phyloP scores from a whole-genome alignment of 306 rosid species.

The Macrotyloma uniflorum region DNA sequence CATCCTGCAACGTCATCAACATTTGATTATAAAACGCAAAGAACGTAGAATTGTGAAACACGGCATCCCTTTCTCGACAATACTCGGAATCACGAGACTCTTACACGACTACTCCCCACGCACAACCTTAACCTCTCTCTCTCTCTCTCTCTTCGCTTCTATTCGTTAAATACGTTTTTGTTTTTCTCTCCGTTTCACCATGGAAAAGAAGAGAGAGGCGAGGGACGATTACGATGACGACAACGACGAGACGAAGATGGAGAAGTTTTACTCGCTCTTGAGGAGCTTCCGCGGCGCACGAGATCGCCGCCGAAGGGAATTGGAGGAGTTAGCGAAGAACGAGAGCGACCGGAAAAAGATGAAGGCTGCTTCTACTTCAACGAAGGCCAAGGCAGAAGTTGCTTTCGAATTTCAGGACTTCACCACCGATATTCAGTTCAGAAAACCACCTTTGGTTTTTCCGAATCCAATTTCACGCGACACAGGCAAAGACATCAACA shows the following conservation, averaged over 20 bases:
- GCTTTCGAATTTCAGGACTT: slow-evolving; percentile 53
- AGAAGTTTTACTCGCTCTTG: slow-evolving; percentile 51
- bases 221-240: slow-evolving; percentile 26
- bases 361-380: neutral
- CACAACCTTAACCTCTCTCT: neutral
- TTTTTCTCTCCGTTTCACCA: neutral
- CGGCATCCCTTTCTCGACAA: neutral
- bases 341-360: slow-evolving; percentile 27
- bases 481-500: neutral
- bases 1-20: neutral
- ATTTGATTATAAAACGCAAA: neutral
- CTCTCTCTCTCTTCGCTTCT: neutral
- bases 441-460: slow-evolving; percentile 21
- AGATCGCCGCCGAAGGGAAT: slow-evolving; percentile 38
- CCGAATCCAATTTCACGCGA: slow-evolving; percentile 24
- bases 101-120: neutral
- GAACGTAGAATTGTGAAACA: neutral
- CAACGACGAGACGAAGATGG: slow-evolving; percentile 46
- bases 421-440: slow-evolving; percentile 36
- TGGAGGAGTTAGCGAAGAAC: neutral
- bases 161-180: neutral
- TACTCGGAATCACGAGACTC: neutral
- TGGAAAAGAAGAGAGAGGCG: slow-evolving; percentile 26
- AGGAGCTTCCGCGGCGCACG: slow-evolving; percentile 52
- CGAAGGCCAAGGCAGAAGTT: slow-evolving; percentile 18